Percentiles rank a stretch among this genome's conserved stretches.
These are phyloP conservation scores for Rachicladosporium sp. DNA, from an alignment of 2,329 filamentous ascomycete species.

Conservation along the genomic window DNA sequence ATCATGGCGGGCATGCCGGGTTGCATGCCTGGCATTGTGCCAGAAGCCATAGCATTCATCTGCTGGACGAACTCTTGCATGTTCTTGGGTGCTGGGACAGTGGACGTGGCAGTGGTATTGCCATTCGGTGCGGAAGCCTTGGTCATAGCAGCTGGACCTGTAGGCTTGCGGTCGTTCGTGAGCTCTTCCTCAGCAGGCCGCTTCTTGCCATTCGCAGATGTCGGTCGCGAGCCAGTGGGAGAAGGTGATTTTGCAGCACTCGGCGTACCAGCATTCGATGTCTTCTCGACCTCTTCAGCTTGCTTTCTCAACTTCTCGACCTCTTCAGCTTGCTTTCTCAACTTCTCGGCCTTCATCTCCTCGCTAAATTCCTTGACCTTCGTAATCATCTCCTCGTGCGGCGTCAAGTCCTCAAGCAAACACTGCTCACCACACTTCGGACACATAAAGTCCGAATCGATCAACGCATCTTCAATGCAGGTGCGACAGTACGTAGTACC, in stretches of 20 bases:
- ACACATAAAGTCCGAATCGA: constrained; percentile 95
- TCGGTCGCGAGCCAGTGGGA: constrained; percentile 13
- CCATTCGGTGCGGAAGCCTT: constrained; percentile 32
- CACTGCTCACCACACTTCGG: constrained; percentile 86
- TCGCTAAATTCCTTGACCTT: constrained; percentile 67
- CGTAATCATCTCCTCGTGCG: constrained; percentile 76
- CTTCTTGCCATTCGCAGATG: constrained; percentile 51
- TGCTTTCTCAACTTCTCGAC: constrained; percentile 13
- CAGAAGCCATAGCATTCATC: constrained; percentile 30
- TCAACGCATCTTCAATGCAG: constrained; percentile 97
- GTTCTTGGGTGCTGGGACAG: constrained; percentile 14
- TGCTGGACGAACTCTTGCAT: constrained; percentile 31
- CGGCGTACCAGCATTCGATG: constrained; percentile 6
- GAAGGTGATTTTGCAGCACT: constrained; percentile 14
- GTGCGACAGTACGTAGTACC: constrained; percentile 97
- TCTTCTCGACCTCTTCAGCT: constrained; percentile 7
- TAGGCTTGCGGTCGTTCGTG: constrained; percentile 30
- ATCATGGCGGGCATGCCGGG: constrained; percentile 19
- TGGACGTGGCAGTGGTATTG: constrained; percentile 36
- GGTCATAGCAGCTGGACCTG: constrained; percentile 34
- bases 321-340: constrained; percentile 8
- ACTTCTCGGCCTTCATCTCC: constrained; percentile 35
- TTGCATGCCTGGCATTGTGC: constrained; percentile 14
- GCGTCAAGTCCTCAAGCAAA: constrained; percentile 76
- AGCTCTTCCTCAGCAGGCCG: constrained; percentile 63